Evolutionary conservation across 257 asterid species (phyloP).

Genomic region (Forsythia viridissima): DNA sequence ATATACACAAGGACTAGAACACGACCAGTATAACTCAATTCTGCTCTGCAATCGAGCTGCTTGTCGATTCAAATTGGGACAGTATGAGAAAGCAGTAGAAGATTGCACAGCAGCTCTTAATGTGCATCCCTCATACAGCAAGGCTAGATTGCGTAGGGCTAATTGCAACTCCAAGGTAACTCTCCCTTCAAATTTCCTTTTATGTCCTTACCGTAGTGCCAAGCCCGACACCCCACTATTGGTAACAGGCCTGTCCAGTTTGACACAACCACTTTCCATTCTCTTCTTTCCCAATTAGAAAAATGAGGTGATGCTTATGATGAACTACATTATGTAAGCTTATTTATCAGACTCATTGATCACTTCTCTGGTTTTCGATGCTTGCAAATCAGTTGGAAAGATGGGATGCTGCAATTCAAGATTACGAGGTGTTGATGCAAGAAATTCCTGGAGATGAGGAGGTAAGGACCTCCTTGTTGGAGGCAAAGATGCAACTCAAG

Average conservation of each 20-base stretch:
- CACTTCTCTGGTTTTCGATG: not conserved
- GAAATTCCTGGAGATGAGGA: conserved; percentile 51
- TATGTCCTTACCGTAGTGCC: no score
- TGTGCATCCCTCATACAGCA: conserved; percentile 52
- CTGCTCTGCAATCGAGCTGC: conserved; percentile 66
- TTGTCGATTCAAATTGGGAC: conserved; percentile 49
- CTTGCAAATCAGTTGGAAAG: conserved; percentile 46
- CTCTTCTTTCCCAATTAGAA: no score
- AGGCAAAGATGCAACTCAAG: conserved; percentile 40
- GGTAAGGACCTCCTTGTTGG: conserved; percentile 33
- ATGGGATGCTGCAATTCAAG: conserved; percentile 68
- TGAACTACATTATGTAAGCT: not conserved
- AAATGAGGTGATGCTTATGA: not conserved
- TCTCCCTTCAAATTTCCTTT: not conserved
- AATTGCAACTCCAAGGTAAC: conserved; percentile 56
- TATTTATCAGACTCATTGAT: not conserved
- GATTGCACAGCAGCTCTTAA: conserved; percentile 59
- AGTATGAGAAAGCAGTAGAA: conserved; percentile 60
- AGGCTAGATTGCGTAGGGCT: conserved; percentile 62
- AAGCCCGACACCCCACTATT: no score
- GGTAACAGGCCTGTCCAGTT: no score
- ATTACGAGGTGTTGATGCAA: conserved; percentile 55
- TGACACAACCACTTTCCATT: no score
- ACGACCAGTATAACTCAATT: conserved; percentile 49
- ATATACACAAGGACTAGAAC: conserved; percentile 55